phyloP scores from a whole-genome alignment of 768 basidiomycete species.

The Baorangia bicolor region DNA sequence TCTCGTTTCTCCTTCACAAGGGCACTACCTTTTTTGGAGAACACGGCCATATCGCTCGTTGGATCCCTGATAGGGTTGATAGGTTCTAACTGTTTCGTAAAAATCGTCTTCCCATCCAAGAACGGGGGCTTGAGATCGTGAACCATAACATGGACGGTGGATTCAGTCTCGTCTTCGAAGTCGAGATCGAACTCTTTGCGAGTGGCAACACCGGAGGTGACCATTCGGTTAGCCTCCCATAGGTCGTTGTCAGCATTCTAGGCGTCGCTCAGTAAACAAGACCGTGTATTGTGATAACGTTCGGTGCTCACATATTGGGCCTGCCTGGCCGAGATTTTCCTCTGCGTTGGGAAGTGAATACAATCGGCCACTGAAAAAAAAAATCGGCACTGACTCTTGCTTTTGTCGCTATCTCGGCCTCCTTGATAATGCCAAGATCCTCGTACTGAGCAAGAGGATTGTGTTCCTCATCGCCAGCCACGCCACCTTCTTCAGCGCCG shows the following conservation, averaged over 20 bases:
- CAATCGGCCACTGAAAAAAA: not conserved
- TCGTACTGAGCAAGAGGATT: constrained; percentile 94
- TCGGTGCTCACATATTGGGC: constrained; percentile 81
- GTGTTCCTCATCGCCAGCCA: constrained; percentile 88
- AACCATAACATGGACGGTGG: constrained; percentile 95
- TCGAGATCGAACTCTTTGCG: constrained; percentile 87
- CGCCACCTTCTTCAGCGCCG: constrained; percentile 81
- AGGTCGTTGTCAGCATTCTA: constrained; percentile 97
- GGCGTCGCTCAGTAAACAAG: constrained; percentile 18
- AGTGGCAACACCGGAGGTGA: constrained; percentile 91
- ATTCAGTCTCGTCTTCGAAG: constrained; percentile 95
- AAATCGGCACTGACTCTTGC: constrained; percentile 52
- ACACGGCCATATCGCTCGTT: constrained; percentile 93
- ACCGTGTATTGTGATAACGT: not conserved
- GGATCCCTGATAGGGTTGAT: constrained; percentile 95
- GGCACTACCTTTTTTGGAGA: constrained; percentile 94
- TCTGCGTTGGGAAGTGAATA: constrained; percentile 42
- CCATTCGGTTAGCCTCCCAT: constrained; percentile 98
- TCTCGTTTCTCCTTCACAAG: constrained; percentile 96
- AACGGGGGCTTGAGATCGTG: constrained; percentile 98
- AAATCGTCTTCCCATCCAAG: constrained; percentile 93
- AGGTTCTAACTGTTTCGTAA: constrained; percentile 94
- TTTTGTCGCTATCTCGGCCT: constrained; percentile 74
- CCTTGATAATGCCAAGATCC: constrained; percentile 67
- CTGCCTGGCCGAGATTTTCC: constrained; percentile 89